Evolutionary conservation across 176 grass and related monocot species (phyloP).

Genomic region (Cenchrus americanus): DNA sequence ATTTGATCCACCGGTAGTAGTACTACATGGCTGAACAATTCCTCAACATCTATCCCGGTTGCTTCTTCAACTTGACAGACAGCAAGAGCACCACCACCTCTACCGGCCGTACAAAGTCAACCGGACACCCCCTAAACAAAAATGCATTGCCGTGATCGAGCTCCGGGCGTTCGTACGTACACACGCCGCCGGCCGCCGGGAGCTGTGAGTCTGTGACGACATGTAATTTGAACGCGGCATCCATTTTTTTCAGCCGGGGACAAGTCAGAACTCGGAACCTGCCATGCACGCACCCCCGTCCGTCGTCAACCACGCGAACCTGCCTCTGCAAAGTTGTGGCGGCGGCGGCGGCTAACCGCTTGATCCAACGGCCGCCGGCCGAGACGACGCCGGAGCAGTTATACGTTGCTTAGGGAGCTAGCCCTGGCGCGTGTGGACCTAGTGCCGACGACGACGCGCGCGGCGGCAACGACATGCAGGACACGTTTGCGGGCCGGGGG

Average conservation of each 20-base stretch:
- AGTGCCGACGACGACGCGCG: background rate
- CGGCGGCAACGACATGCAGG: slow-evolving; percentile 30
- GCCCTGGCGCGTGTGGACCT: no score
- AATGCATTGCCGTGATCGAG: background rate
- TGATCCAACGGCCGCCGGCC: no score
- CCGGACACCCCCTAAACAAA: background rate
- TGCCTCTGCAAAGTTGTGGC: background rate
- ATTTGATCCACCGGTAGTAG: no score
- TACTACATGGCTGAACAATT: slow-evolving; percentile 15
- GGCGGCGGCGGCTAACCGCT: background rate
- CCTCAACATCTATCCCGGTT: background rate
- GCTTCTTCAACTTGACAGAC: slow-evolving; percentile 25
- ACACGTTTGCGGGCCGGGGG: background rate
- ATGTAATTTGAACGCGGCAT: background rate
- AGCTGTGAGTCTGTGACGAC: background rate
- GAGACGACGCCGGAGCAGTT: background rate
- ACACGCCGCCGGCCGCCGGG: background rate
- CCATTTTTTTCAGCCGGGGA: slow-evolving; percentile 4
- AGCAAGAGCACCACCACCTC: background rate
- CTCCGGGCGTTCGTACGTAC: background rate
- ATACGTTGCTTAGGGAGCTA: background rate
- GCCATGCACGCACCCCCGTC: background rate
- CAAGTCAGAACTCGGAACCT: slow-evolving; percentile 2
- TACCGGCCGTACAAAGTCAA: slow-evolving; percentile 42
- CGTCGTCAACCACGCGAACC: background rate